Base-by-base conservation (phyloP, 441 rosid genomes). In the Adansonia madagascariensis region DNA sequence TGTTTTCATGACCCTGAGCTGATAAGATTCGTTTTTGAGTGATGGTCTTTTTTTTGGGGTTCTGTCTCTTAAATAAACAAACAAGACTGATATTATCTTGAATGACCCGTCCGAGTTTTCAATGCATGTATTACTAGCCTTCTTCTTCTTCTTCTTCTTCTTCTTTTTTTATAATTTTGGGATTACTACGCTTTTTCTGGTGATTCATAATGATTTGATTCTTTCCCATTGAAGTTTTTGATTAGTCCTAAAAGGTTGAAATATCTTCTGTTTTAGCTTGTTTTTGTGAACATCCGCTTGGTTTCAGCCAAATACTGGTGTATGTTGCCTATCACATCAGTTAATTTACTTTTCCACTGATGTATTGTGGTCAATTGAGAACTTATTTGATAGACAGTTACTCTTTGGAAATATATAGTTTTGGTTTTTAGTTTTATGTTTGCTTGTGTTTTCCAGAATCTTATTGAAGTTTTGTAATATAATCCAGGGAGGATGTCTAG, bases 161-260 rank as follows among this genome's bases (percentile, higher is more conserved):
- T 53, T 53, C n/a, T 35, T 35, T 35, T 35, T 35, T 35, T 4
- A 35, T 35, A 35, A 35, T 35, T 35, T 35, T 35, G 41, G 41
- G 41, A 35, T 68, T 68, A 8, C 35, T n/a, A 10, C 17, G 11
- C 18, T 68, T 68, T 7, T n/a, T 55, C 15, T 47, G 9, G 41
- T 22, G 53, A 66, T 18, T 66, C n/a, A 14, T 66, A 31, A 43
- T 43, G 53, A 35, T 43, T n/a, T 66, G 71, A n/a, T 66, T 66
- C 15, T 66, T 43, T 66, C 35, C 68, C 68, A 8, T 31, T 43
- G 18, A 8, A 43, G 71, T 66, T 66, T 65, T 65, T 66, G 11
- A 10, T 12, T 71, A 7, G 5, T 15, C 44, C 46, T 35, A 55
- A 53, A 35, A 7, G 31, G 22, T 9, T 44, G 27, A 35, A 6